Base-by-base conservation (phyloP, 306 rosid species). In the Vigna reflexopilosa region DNA sequence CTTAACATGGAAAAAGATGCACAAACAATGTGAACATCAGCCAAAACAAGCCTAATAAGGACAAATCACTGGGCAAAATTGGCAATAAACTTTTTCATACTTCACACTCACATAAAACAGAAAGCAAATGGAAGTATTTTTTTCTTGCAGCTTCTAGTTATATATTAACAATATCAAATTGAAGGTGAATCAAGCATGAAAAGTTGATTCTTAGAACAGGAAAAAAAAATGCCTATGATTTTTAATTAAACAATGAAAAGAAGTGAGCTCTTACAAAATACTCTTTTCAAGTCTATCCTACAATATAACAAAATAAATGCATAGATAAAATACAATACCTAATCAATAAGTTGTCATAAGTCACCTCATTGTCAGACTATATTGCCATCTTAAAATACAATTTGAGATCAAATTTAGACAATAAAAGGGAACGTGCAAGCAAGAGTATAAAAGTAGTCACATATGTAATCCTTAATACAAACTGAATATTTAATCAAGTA, bases 1-100 rank as follows among this genome's bases (percentile, higher is more conserved):
- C 82, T 74, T 61, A 48, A 1, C 38, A 78, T 16, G 67, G 74
- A 20, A 85, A 36, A 85, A 19, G 26, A 74, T 50, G 63, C 52
- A 59, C 71, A 52, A 47, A 49, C 50, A 51, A 42, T 50, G 70
- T 62, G 67, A 61, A 69, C 12, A 49, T 71, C 58, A 49, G 50
- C 15, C 14, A 56, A 63, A 50, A 50, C 47, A 69, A 48, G 66
- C 63, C 65, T 28, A 61, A 13, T 19, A 48, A 54, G 13, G 71
- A 57, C 22, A 66, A 5, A 58, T 28, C 36, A 30, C 34, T 32
- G 5, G 61, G 44, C 24, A 61, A 36, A 61, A 7, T 30, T 30
- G 20, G 11, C 22, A 28, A 61, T 62, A 34, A 36, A 61, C 17
- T 49, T 16, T 20, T 45, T 70, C 63, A 78, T 26, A 55, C 17